phyloP scores from a whole-genome alignment of 371 early-diverging fungal species.

The Apophysomyces trapeziformis region DNA sequence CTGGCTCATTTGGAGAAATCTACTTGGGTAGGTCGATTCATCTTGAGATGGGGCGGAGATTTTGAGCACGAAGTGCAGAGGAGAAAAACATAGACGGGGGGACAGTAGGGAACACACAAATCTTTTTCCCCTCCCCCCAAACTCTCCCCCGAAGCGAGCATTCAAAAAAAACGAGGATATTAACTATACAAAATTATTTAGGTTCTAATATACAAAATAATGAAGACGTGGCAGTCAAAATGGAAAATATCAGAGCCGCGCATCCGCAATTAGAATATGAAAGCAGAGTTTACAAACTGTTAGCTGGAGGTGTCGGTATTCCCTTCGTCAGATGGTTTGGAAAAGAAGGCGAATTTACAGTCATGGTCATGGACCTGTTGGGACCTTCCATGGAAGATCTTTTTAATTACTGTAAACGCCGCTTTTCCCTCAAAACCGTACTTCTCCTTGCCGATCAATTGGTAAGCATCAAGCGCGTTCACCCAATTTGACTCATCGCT shows the following conservation, averaged over 20 bases:
- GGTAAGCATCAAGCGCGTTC: slow-evolving; percentile 58
- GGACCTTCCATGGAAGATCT: slow-evolving; percentile 99
- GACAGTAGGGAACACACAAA: slow-evolving; percentile 4
- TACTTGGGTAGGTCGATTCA: slow-evolving; percentile 75
- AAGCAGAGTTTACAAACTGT: slow-evolving; percentile 91
- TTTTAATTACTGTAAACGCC: slow-evolving; percentile 97
- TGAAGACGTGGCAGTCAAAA: slow-evolving; percentile 96
- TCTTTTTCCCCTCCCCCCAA: neutral
- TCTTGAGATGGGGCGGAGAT: slow-evolving; percentile 12
- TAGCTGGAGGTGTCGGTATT: slow-evolving; percentile 97
- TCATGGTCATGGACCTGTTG: slow-evolving; percentile 97
- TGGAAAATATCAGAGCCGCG: slow-evolving; percentile 90
- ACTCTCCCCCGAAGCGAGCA: slow-evolving; percentile 1
- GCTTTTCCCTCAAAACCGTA: slow-evolving; percentile 98
- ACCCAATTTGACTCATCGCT: neutral
- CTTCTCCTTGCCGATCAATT: slow-evolving; percentile 98
- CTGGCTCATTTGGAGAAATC: slow-evolving; percentile 99
- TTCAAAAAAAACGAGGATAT: neutral
- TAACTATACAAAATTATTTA: slow-evolving; percentile 29
- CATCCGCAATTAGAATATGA: slow-evolving; percentile 98
- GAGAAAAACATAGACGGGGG: slow-evolving; percentile 5
- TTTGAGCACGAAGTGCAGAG: slow-evolving; percentile 6
- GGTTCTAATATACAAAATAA: slow-evolving; percentile 91
- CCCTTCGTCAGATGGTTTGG: slow-evolving; percentile 96
- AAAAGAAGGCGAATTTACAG: slow-evolving; percentile 90